phyloP scores from a whole-genome alignment of 441 rosid genomes.

The Gossypium schwendimanii region DNA sequence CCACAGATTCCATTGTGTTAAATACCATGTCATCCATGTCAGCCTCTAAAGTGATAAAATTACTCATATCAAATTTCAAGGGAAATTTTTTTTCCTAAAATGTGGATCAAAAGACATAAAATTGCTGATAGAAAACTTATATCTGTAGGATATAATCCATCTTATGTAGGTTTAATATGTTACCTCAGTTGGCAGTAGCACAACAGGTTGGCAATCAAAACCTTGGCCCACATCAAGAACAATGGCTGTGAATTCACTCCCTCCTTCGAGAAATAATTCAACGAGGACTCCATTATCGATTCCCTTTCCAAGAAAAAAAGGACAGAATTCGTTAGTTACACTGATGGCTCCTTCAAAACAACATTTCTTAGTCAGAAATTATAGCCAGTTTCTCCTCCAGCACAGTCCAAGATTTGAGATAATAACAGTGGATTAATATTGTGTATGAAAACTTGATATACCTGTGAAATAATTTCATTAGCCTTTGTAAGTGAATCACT shows the following conservation, averaged over 20 bases:
- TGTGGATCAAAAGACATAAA: neutral
- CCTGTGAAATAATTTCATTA: constrained; percentile 60
- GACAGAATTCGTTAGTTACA: constrained; percentile 1
- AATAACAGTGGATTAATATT: neutral
- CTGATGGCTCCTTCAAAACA: constrained; percentile 7
- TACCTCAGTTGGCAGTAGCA: constrained; percentile 90
- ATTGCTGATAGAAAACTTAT: neutral
- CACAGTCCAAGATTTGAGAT: constrained; percentile 4
- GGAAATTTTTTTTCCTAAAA: neutral
- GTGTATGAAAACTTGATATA: constrained; percentile 21
- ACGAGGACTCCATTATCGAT: constrained; percentile 70
- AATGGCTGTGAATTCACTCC: constrained; percentile 85
- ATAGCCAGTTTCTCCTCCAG: neutral
- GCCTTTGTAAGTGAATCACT: constrained; percentile 73
- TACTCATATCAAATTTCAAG: neutral
- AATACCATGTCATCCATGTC: constrained; percentile 7
- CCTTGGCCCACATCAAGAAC: constrained; percentile 87
- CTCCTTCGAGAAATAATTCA: constrained; percentile 81
- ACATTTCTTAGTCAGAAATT: neutral
- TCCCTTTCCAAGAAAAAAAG: constrained; percentile 44
- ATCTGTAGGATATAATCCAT: neutral
- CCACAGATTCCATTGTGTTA: constrained; percentile 19
- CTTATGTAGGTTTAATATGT: constrained; percentile 4
- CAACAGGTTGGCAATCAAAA: constrained; percentile 66
- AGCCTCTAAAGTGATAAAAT: neutral